Percentiles rank a stretch among this genome's conserved stretches.
phyloP scores from a whole-genome alignment of 2,329 filamentous ascomycete genomes.

The Colletotrichum chlorophyti region DNA sequence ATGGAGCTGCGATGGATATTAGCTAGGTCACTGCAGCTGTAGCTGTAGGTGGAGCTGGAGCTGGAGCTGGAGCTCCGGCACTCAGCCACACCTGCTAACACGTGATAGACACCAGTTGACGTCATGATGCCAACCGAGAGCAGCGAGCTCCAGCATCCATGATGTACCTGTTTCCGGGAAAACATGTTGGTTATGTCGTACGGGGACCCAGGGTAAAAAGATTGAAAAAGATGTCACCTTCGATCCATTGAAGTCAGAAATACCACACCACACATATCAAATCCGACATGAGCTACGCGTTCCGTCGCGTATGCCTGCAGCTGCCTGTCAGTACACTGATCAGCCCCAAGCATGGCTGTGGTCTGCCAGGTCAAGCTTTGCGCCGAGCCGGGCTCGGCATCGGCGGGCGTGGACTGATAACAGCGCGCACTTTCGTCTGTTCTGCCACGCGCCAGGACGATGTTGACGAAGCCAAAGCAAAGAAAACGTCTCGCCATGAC shows the following conservation, averaged over 20 bases:
- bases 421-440: not conserved
- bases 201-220: too few relatives aligned
- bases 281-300: slow-evolving; percentile 30
- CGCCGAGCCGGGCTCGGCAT: slow-evolving; percentile 24
- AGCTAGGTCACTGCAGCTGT: not conserved
- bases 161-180: not conserved
- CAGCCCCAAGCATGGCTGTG: slow-evolving; percentile 19
- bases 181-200: not conserved
- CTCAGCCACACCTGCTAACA: slow-evolving; percentile 8
- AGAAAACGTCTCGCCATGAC: slow-evolving; percentile 32
- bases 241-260: not conserved
- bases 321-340: slow-evolving; percentile 23
- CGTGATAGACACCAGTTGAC: slow-evolving; percentile 12
- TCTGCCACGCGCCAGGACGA: slow-evolving; percentile 1
- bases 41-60: not conserved
- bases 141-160: not conserved
- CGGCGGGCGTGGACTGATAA: not conserved
- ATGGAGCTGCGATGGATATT: slow-evolving; percentile 2
- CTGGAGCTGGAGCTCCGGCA: slow-evolving; percentile 1
- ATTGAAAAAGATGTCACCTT: not conserved
- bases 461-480: slow-evolving; percentile 35
- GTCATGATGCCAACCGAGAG: slow-evolving; percentile 7
- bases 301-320: slow-evolving; percentile 30
- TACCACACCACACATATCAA: not conserved
- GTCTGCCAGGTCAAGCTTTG: slow-evolving; percentile 25